Evolutionary conservation across 2,329 filamentous ascomycete species (phyloP).

Genomic region (Ceratocystiopsis sp.): DNA sequence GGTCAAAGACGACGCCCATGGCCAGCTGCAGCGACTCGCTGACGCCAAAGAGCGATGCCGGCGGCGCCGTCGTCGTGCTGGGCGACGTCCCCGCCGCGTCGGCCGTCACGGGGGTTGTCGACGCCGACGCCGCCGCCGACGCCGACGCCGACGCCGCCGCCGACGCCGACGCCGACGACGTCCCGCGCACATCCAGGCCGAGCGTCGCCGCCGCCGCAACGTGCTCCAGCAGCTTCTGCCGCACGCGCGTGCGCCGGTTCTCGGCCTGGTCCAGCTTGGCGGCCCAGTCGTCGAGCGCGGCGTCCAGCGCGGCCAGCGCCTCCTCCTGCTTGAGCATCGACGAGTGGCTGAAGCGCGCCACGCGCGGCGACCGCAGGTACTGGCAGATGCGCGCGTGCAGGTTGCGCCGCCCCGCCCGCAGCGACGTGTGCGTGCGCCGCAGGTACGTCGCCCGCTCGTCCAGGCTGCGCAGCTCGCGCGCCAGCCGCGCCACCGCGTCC

Average conservation of each 20-base stretch:
- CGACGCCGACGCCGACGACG: constrained; percentile 40
- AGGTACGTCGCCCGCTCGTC: constrained; percentile 67
- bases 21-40: constrained; percentile 25
- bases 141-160: constrained; percentile 21
- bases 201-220: constrained; percentile 54
- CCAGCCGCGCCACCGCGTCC: constrained; percentile 47
- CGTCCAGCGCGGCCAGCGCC: constrained; percentile 57
- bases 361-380: constrained; percentile 54
- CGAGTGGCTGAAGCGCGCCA: constrained; percentile 55
- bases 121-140: no score
- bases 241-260: constrained; percentile 55
- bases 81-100: not conserved
- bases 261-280: constrained; percentile 66
- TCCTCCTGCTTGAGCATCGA: constrained; percentile 67
- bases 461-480: constrained; percentile 55
- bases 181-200: not conserved
- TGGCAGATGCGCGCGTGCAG: constrained; percentile 62
- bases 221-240: constrained; percentile 68
- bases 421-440: constrained; percentile 56
- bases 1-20: constrained; percentile 16
- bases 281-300: constrained; percentile 67
- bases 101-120: not conserved
- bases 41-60: constrained; percentile 14
- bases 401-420: constrained; percentile 59
- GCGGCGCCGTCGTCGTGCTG: not conserved